These are phyloP conservation scores for Arachis monticola DNA, from an alignment of 331 rosid genomes.

Conservation along the genomic window DNA sequence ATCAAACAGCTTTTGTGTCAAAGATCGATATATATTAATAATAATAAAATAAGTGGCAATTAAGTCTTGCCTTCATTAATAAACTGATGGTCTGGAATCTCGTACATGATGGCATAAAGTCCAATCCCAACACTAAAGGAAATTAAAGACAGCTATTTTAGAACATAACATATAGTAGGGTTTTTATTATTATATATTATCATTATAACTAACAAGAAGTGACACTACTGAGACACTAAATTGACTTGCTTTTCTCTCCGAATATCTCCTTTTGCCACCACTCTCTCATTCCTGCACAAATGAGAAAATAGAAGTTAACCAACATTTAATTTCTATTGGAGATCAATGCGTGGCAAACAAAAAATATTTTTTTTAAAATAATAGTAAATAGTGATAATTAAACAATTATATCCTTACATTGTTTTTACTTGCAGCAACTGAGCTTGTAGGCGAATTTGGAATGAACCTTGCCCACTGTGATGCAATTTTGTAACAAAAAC, in stretches of 20 bases:
- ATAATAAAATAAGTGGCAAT: not conserved
- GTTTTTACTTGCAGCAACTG: slow-evolving; percentile 59
- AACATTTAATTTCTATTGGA: not conserved
- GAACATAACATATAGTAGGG: slow-evolving; percentile 1
- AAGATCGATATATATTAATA: slow-evolving; percentile 1
- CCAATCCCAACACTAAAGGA: slow-evolving; percentile 27
- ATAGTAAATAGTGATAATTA: not conserved
- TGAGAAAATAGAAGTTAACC: slow-evolving; percentile 11
- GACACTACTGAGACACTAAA: slow-evolving; percentile 33
- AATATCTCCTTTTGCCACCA: slow-evolving; percentile 10
- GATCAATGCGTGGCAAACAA: not conserved
- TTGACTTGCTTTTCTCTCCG: slow-evolving; percentile 34
- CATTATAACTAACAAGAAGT: slow-evolving; percentile 21
- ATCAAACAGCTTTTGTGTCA: not conserved
- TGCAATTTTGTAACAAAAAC: not conserved
- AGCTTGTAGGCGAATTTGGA: slow-evolving; percentile 67
- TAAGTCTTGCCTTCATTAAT: slow-evolving; percentile 13
- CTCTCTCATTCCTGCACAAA: slow-evolving; percentile 55
- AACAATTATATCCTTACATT: slow-evolving; percentile 45
- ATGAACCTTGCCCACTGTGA: slow-evolving; percentile 95
- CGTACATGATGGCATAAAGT: slow-evolving; percentile 22
- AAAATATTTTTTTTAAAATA: too few relatives aligned
- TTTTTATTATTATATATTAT: not conserved
- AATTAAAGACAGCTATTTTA: slow-evolving; percentile 25
- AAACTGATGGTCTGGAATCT: slow-evolving; percentile 27